These are phyloP conservation scores for Dothideomycetidae sp. DNA, from an alignment of 2,329 filamentous ascomycete species.

Conservation along the genomic window DNA sequence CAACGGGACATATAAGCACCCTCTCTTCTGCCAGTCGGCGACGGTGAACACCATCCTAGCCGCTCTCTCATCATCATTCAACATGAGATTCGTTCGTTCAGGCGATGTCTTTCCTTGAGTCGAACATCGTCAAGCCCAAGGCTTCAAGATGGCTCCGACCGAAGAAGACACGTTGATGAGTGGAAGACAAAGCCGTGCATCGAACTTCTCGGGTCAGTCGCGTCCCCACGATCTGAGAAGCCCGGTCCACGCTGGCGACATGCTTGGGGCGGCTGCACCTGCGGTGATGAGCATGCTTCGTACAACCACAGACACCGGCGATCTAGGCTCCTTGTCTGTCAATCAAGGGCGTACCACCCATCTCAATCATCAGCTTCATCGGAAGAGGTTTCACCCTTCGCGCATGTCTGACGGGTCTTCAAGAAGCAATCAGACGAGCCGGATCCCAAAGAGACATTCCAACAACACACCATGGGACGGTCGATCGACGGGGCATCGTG, in stretches of 20 bases:
- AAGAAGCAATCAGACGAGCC: constrained; percentile 18
- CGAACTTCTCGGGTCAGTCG: constrained; percentile 29
- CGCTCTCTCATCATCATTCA: too few species aligned
- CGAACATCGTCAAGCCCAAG: too few species aligned
- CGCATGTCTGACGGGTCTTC: constrained; percentile 28
- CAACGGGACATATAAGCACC: too few species aligned
- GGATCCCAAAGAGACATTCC: constrained; percentile 27
- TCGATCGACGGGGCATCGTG: constrained; percentile 26
- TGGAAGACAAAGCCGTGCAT: constrained; percentile 34
- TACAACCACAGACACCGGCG: constrained; percentile 35
- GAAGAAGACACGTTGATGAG: constrained; percentile 31
- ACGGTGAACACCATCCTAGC: too few species aligned
- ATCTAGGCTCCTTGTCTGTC: constrained; percentile 28
- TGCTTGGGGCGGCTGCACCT: constrained; percentile 20
- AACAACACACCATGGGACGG: constrained; percentile 25
- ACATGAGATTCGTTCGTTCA: too few species aligned
- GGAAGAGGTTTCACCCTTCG: constrained; percentile 22
- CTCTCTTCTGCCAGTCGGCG: too few species aligned
- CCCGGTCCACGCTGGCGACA: constrained; percentile 19
- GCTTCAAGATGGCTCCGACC: constrained; percentile 29
- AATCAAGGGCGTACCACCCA: constrained; percentile 25
- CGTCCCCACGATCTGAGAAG: constrained; percentile 15
- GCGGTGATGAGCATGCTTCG: constrained; percentile 37
- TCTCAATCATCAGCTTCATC: constrained; percentile 23
- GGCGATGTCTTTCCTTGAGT: too few species aligned